phyloP scores from a whole-genome alignment of 2,329 filamentous ascomycete genomes.

The Dactylellina sp. region DNA sequence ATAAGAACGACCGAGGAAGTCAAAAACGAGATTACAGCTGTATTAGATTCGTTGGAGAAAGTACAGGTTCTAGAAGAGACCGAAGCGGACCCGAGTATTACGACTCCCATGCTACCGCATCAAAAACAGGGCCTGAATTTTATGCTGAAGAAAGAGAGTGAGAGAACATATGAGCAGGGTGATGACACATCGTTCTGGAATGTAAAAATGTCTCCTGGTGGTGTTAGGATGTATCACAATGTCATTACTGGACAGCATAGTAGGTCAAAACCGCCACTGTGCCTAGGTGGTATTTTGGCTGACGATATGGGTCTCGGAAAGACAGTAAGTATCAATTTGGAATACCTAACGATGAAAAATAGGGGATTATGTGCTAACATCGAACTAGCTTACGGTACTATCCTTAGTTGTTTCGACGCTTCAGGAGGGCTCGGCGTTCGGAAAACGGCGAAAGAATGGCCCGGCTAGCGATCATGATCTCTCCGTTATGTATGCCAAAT shows the following conservation, averaged over 20 bases:
- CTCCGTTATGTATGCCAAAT: slow-evolving; percentile 75
- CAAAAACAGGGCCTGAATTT: slow-evolving; percentile 55
- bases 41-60: slow-evolving; percentile 51
- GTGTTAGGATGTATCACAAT: slow-evolving; percentile 77
- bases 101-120: slow-evolving; percentile 38
- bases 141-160: slow-evolving; percentile 52
- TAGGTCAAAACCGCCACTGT: slow-evolving; percentile 66
- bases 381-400: slow-evolving; percentile 83
- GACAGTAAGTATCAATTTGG: slow-evolving; percentile 70
- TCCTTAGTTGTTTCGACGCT: slow-evolving; percentile 78
- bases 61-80: slow-evolving; percentile 52
- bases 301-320: slow-evolving; percentile 61
- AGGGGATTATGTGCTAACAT: slow-evolving; percentile 82
- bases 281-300: slow-evolving; percentile 57
- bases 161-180: slow-evolving; percentile 42
- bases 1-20: slow-evolving; percentile 55
- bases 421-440: slow-evolving; percentile 71
- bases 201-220: slow-evolving; percentile 69
- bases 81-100: slow-evolving; percentile 43
- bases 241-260: slow-evolving; percentile 65
- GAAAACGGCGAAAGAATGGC: slow-evolving; percentile 62
- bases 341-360: slow-evolving; percentile 75
- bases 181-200: slow-evolving; percentile 80
- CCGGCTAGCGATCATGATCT: slow-evolving; percentile 60
- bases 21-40: slow-evolving; percentile 51